A percentile compares a stretch with the other conserved stretches of the same genome.
Conservation (phyloP, 2,329 filamentous ascomycete species). For the Endothia cerciana region DNA sequence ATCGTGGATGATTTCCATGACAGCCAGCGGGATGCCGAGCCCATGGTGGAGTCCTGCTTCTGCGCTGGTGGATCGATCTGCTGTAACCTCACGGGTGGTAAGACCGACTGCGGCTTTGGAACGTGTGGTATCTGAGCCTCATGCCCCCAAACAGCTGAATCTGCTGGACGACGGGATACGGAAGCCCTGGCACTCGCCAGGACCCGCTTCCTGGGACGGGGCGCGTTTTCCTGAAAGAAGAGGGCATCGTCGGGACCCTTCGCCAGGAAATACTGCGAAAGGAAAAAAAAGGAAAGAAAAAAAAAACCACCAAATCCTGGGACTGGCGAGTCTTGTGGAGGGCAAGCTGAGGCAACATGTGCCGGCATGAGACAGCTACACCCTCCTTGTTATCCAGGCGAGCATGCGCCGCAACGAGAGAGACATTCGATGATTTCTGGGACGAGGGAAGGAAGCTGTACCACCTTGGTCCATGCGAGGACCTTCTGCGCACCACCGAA, state of each 20-base stretch:
- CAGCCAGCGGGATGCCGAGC: background rate
- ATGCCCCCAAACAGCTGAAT: background rate
- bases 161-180: background rate
- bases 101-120: slow-evolving; percentile 23
- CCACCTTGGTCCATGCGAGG: background rate
- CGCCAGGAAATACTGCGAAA: background rate
- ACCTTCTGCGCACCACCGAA: background rate
- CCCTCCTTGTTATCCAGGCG: background rate
- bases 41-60: slow-evolving; percentile 25
- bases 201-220: background rate
- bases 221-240: background rate
- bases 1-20: background rate
- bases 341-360: background rate
- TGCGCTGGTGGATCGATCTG: slow-evolving; percentile 30
- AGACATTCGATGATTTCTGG: background rate
- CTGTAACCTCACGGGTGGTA: slow-evolving; percentile 19
- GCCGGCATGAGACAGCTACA: background rate
- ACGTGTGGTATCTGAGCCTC: slow-evolving; percentile 35
- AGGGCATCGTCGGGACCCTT: background rate
- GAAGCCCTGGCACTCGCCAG: background rate
- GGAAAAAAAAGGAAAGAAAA: too few relatives aligned
- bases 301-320: background rate
- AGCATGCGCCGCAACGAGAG: background rate
- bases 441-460: background rate
- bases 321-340: background rate